Evolutionary conservation across 208 protist species (phyloP).

Genomic region (Leishmania aethiopica): DNA sequence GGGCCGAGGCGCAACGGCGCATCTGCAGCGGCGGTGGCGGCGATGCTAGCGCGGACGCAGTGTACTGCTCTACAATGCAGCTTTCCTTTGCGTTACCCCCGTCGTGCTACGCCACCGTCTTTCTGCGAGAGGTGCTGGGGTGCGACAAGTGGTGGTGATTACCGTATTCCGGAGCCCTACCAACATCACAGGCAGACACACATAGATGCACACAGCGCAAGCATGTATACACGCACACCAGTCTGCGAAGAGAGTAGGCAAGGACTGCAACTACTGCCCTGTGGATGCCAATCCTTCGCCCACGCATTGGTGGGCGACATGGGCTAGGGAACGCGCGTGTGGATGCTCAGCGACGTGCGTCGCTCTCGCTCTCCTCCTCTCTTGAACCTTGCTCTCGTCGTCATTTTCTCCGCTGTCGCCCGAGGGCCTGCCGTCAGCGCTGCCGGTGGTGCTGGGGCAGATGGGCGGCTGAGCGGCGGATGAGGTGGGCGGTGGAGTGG

Average conservation of each 20-base stretch:
- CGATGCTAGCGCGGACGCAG: background rate
- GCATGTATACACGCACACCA: background rate
- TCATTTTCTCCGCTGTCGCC: constrained; percentile 6
- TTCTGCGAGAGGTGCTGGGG: constrained; percentile 73
- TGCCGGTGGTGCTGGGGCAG: background rate
- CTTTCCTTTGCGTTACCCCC: constrained; percentile 69
- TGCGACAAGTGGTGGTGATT: constrained; percentile 69
- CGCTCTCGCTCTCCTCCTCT: background rate
- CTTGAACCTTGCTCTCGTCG: background rate
- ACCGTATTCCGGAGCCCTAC: no score
- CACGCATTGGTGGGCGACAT: background rate
- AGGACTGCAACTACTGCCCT: background rate
- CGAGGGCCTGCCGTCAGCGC: background rate
- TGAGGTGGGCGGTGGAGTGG: background rate
- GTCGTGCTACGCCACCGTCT: constrained; percentile 86
- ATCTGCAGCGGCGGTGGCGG: background rate
- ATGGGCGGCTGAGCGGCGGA: background rate
- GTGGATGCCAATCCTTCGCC: background rate
- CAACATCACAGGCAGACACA: background rate
- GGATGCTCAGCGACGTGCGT: background rate
- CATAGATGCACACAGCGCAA: background rate
- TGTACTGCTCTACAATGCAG: constrained; percentile 13
- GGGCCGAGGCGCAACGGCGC: background rate
- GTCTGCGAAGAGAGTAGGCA: background rate
- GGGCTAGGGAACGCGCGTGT: background rate